Base-by-base conservation (phyloP, 2,329 filamentous ascomycete species). In the Magnaporthiopsis rhizophila region DNA sequence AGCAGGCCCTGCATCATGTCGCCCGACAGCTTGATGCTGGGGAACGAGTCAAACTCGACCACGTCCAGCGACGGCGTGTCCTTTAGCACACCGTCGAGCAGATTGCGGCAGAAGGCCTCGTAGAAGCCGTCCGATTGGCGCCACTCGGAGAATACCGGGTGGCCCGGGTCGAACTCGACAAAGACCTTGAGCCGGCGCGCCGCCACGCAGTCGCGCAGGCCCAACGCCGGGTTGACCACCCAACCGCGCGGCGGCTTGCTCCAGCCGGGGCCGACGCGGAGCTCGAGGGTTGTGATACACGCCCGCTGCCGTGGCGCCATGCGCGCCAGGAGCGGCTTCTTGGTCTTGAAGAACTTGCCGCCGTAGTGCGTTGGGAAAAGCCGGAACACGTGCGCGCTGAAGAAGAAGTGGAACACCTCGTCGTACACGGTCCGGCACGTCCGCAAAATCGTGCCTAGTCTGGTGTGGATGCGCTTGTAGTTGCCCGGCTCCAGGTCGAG, bases 221-320 rank as follows among this genome's bases (percentile, higher is more conserved):
- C 89, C 0, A 92, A 78, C 1, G 81, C 80, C 5, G 81, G 76
- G 67, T 87, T 87, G 15, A 91, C 86, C 1, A 86, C 84, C 87
- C 90, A 92, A 62, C 87, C 85, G 45, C 79, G 80, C 0, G 90
- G 90, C 18, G 90, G 89, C 65, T 83, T 83, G 66, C 79, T 86
- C 85, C 88, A 93, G 26, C 89, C 89, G 0, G 89, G 89, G 0
- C 90, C 90, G 0, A 93, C 78, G 3, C 89, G 84, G 63, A 93
- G 75, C 74, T 93, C 87, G 3, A 93, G 76, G 0, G 83, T 83
- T 0, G 82, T 86, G 59, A 93, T 79, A 59, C 77, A 81, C 21
- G 78, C 76, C 45, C 88, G 83, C 72, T 89, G 87, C 36, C 76
- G 78, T 0, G 83, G 75, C 26, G 86, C 85, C 64, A 93, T 75